Conservation (phyloP, 2,329 filamentous ascomycete genomes). For the Aspergillus proliferans region DNA sequence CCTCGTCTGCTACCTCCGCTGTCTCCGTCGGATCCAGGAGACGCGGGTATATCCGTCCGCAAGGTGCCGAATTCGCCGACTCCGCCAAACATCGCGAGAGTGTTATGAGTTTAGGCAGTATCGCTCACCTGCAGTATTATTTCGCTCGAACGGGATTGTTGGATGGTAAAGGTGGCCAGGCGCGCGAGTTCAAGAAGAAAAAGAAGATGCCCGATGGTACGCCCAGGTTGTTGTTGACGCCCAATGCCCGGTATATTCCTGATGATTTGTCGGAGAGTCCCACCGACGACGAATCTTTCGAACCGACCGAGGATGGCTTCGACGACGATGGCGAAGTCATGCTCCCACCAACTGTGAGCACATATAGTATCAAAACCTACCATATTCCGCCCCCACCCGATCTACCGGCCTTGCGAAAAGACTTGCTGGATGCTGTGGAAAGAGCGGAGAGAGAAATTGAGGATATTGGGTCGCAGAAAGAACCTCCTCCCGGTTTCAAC, state of each 20-base stretch:
- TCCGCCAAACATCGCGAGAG: constrained; percentile 88
- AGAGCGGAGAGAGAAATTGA: constrained; percentile 63
- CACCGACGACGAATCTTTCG: constrained; percentile 23
- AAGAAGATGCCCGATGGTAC: constrained; percentile 30
- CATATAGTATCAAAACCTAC: constrained; percentile 80
- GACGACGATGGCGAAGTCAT: constrained; percentile 64
- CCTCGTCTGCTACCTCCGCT: constrained; percentile 38
- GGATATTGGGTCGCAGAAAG: constrained; percentile 30
- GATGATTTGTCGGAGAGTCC: constrained; percentile 49
- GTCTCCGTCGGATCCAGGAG: constrained; percentile 46
- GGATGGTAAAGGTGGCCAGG: constrained; percentile 86
- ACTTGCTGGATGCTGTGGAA: constrained; percentile 61
- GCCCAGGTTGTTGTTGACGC: constrained; percentile 35
- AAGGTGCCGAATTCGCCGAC: constrained; percentile 81
- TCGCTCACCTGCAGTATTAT: constrained; percentile 96
- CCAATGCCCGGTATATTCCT: constrained; percentile 30
- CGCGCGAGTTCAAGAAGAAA: constrained; percentile 61
- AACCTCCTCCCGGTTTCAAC: constrained; percentile 23
- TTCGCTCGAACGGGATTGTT: constrained; percentile 90
- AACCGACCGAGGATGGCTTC: constrained; percentile 43
- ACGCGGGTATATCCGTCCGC: constrained; percentile 80
- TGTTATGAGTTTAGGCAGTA: constrained; percentile 92
- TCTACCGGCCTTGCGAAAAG: constrained; percentile 67
- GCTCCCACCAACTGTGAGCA: constrained; percentile 94
- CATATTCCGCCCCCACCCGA: constrained; percentile 79